Base-by-base conservation (phyloP, 75 land plant species). In the Selaginella moellendorffii region DNA sequence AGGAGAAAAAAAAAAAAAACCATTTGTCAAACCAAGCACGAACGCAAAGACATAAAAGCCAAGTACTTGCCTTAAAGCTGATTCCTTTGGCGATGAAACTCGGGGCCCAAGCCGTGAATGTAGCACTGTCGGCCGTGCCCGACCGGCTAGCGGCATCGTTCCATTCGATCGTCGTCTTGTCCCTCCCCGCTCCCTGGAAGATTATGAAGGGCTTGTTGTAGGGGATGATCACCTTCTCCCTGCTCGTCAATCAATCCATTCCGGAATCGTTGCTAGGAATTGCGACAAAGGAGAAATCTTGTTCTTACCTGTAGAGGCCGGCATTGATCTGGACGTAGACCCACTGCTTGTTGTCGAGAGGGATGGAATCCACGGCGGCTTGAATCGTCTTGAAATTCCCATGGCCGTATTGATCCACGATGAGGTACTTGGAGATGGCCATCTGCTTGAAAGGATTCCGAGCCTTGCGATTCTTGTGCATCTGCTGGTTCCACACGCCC, bases 151-250 rank as follows among this genome's bases (percentile, higher is more conserved):
- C 74, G 71, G 72, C 75, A 29, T 75, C 75, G 14, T 61, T 27
- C 82, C 81, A 82, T 0, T 61, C 71, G 22, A 87, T 75, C 0
- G 30, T 2, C 0, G 85, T 79, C 63, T 59, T 73, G 26, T 79
- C 80, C 56, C 63, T 81, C n/a, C 91, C 91, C 28, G 80, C 75
- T 29, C 91, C 91, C 76, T 87, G 78, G 74, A 87, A 26, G 54
- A 76, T 78, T 19, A 87, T 87, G 61, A 68, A 75, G 0, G 84
- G 81, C 30, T 84, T 87, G 66, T 69, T 78, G 42, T 70, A 31
- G 26, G 90, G 84, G 22, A 84, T 74, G 2, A 54, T 54, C 24
- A 87, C 82, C 75, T 87, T 83, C 54, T 86, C 90, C 30, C 90
- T 85, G 71, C 54, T 53, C 1, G 19, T n/a, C 5, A 36, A 36